Conservation (phyloP, 345 rosid genomes). For the Lumnitzera racemosa region DNA sequence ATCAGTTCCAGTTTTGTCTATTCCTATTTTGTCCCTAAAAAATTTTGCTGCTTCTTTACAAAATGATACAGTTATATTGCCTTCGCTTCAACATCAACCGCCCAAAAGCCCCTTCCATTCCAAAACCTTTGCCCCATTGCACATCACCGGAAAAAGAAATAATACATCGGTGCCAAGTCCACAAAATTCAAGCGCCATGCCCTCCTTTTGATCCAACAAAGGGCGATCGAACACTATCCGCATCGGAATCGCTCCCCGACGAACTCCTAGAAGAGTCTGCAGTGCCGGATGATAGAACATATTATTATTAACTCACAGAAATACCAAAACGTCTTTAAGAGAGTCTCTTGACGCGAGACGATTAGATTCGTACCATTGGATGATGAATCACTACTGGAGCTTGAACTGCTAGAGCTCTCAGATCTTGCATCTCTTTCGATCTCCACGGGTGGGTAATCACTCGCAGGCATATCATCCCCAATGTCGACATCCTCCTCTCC, state of each 20-base stretch:
- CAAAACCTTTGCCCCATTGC: no score
- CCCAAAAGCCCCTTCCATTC: no score
- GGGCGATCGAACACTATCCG: constrained; percentile 27
- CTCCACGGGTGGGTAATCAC: constrained; percentile 35
- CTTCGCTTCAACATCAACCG: no score
- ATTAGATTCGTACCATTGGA: constrained; percentile 22
- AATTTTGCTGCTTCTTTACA: no score
- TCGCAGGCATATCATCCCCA: constrained; percentile 33
- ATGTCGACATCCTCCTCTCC: constrained; percentile 49
- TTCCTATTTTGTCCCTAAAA: no score
- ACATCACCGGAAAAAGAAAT: no score
- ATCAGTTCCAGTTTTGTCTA: no score
- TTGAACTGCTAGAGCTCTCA: constrained; percentile 23
- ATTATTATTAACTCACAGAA: no score
- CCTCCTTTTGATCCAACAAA: constrained; percentile 23
- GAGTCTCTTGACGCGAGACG: no score
- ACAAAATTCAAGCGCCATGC: constrained; percentile 5
- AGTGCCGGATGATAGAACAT: not conserved
- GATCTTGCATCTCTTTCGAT: constrained; percentile 32
- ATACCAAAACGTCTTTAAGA: not conserved
- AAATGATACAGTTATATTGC: no score
- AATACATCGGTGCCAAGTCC: no score
- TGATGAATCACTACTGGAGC: constrained; percentile 25
- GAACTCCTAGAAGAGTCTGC: constrained; percentile 39
- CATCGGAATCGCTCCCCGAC: constrained; percentile 31